phyloP scores from a whole-genome alignment of 768 basidiomycete species.

The Kwoniella sp. region DNA sequence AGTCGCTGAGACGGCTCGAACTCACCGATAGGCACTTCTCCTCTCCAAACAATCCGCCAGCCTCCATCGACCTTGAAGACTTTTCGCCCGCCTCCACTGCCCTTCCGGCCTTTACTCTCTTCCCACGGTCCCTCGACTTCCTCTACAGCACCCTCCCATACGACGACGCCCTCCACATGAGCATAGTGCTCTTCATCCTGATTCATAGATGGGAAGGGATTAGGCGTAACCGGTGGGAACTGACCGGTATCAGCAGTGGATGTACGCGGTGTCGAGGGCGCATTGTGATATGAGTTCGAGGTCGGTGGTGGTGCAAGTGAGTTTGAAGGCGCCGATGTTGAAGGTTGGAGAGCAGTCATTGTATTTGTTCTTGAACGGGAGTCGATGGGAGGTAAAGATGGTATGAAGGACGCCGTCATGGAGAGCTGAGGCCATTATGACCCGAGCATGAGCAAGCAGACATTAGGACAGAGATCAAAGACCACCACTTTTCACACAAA shows the following conservation, averaged over 20 bases:
- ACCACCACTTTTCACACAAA: neutral
- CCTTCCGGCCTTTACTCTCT: constrained; percentile 60
- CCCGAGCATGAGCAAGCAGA: neutral
- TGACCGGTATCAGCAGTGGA: constrained; percentile 1
- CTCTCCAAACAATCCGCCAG: constrained; percentile 81
- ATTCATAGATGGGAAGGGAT: constrained; percentile 74
- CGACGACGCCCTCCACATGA: constrained; percentile 72
- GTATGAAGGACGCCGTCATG: constrained; percentile 72
- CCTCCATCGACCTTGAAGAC: constrained; percentile 68
- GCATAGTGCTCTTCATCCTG: constrained; percentile 77
- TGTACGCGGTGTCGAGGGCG: constrained; percentile 42
- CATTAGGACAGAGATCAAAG: no score
- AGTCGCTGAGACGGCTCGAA: constrained; percentile 18
- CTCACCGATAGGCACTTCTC: constrained; percentile 79
- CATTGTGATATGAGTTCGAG: constrained; percentile 47
- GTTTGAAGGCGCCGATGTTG: constrained; percentile 8
- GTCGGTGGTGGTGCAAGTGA: constrained; percentile 18
- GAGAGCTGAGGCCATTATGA: constrained; percentile 65
- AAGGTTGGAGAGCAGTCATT: constrained; percentile 7
- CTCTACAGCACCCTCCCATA: constrained; percentile 58
- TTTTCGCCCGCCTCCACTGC: constrained; percentile 62
- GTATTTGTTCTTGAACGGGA: constrained; percentile 1
- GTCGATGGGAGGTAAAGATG: constrained; percentile 29
- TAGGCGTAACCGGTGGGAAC: constrained; percentile 79
- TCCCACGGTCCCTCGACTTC: constrained; percentile 63